These are phyloP conservation scores for Quercus berberidifolia DNA, from an alignment of 306 rosid genomes.

Conservation along the genomic window DNA sequence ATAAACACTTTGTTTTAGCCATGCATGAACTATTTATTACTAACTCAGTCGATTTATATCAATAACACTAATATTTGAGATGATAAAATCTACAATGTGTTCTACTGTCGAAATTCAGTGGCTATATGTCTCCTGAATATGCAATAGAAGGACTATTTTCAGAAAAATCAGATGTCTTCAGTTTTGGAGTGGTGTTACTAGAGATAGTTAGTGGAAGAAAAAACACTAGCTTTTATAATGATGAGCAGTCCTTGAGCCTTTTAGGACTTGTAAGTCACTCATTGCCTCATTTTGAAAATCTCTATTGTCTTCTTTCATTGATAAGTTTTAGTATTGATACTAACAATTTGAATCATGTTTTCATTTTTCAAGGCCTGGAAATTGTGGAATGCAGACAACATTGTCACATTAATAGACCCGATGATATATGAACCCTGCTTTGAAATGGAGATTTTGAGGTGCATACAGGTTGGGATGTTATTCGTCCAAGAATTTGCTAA, in stretches of 20 bases:
- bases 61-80: too few relatives aligned
- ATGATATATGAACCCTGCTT: neutral
- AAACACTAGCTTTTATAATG: neutral
- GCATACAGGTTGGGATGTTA: neutral
- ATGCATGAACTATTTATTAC: too few relatives aligned
- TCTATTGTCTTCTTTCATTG: too few relatives aligned
- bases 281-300: neutral
- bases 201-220: conserved; percentile 6
- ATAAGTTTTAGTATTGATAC: too few relatives aligned
- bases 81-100: neutral
- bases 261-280: conserved; percentile 7
- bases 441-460: neutral
- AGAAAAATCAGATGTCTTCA: neutral
- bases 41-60: too few relatives aligned
- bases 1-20: too few relatives aligned
- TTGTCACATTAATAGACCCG: neutral
- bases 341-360: neutral
- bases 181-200: conserved; percentile 11
- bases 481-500: neutral
- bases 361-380: neutral
- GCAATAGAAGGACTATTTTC: neutral
- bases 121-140: neutral
- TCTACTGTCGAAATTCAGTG: neutral
- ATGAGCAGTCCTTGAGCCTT: conserved; percentile 4
- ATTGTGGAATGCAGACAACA: neutral